phyloP scores from a whole-genome alignment of 495 filamentous ascomycete species.

The Podospora fimiseda region DNA sequence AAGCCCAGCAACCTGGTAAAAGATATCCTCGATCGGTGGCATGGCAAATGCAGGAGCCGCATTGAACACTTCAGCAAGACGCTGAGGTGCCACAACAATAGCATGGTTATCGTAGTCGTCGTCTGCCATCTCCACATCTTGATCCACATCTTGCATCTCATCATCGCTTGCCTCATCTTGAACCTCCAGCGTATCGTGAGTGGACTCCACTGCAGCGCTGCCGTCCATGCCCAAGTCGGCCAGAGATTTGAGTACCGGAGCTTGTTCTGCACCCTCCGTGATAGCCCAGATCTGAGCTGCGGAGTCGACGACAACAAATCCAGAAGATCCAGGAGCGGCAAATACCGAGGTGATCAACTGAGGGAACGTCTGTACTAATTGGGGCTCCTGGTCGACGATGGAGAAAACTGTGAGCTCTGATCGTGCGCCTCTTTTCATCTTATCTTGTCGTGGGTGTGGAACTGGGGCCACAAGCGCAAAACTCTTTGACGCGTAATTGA shows the following conservation, averaged over 20 bases:
- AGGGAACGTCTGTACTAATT: conserved; percentile 41
- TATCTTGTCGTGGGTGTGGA: conserved; percentile 17
- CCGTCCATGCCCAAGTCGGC: conserved; percentile 41
- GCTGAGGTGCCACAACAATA: conserved; percentile 55
- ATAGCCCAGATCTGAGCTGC: conserved; percentile 51
- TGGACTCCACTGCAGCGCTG: conserved; percentile 11
- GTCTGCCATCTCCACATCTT: conserved; percentile 30
- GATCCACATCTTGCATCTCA: conserved; percentile 32
- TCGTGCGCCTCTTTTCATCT: conserved; percentile 22
- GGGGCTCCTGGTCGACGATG: conserved; percentile 39
- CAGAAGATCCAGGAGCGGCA: conserved; percentile 45
- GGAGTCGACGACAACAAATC: conserved; percentile 56
- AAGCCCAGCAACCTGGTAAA: conserved; percentile 62
- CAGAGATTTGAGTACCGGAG: conserved; percentile 44
- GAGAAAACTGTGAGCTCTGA: conserved; percentile 55
- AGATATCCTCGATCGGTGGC: conserved; percentile 71
- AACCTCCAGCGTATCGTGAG: conserved; percentile 22
- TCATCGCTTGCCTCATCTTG: conserved; percentile 47
- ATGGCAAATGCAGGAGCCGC: conserved; percentile 66
- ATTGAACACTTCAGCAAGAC: conserved; percentile 68
- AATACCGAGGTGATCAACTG: conserved; percentile 49
- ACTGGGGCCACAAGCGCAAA: conserved; percentile 53
- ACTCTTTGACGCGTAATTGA: conserved; percentile 47
- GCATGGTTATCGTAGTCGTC: conserved; percentile 36
- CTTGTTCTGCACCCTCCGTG: conserved; percentile 44